Evolutionary conservation across 441 rosid genomes (phyloP).

Genomic region (Euphorbia corollata): DNA sequence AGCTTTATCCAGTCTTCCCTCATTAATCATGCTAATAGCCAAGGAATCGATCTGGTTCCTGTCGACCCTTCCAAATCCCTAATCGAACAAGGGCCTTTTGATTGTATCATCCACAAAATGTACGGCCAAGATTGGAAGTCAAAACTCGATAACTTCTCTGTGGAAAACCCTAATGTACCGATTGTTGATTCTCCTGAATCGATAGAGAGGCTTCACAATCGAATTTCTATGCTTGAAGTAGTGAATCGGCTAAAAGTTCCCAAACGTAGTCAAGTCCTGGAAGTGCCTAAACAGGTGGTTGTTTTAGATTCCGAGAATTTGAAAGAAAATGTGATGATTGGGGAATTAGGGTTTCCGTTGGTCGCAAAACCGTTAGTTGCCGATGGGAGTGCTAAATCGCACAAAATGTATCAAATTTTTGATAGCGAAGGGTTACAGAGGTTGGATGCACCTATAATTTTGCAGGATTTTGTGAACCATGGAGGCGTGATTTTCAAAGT

Average conservation of each 20-base stretch:
- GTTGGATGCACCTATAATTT: conserved; percentile 44
- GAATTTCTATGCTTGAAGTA: conserved; percentile 64
- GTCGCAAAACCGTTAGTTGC: conserved; percentile 65
- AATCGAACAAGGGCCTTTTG: conserved; percentile 57
- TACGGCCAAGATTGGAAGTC: conserved; percentile 46
- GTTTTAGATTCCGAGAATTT: conserved; percentile 37
- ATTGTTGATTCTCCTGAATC: conserved; percentile 45
- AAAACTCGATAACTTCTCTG: conserved; percentile 31
- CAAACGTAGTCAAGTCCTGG: conserved; percentile 28
- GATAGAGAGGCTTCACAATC: conserved; percentile 44
- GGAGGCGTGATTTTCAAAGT: conserved; percentile 76
- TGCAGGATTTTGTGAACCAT: conserved; percentile 78
- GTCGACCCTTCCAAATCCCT: conserved; percentile 29
- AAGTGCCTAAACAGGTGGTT: conserved; percentile 48
- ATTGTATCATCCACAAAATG: conserved; percentile 65
- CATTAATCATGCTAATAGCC: conserved; percentile 34
- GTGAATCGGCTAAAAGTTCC: conserved; percentile 35
- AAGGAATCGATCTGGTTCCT: conserved; percentile 35
- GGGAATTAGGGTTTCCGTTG: conserved; percentile 41
- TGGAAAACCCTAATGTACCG: conserved; percentile 36
- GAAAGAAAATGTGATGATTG: conserved; percentile 21
- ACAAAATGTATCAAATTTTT: conserved; percentile 50
- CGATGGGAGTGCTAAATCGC: conserved; percentile 59
- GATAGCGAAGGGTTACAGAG: conserved; percentile 49
- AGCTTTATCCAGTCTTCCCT: conserved; percentile 56